Evolutionary conservation across 2,329 filamentous ascomycete genomes (phyloP), one percentile per base, ranked within the genome.

Genomic region (Podosphaera xanthii): DNA sequence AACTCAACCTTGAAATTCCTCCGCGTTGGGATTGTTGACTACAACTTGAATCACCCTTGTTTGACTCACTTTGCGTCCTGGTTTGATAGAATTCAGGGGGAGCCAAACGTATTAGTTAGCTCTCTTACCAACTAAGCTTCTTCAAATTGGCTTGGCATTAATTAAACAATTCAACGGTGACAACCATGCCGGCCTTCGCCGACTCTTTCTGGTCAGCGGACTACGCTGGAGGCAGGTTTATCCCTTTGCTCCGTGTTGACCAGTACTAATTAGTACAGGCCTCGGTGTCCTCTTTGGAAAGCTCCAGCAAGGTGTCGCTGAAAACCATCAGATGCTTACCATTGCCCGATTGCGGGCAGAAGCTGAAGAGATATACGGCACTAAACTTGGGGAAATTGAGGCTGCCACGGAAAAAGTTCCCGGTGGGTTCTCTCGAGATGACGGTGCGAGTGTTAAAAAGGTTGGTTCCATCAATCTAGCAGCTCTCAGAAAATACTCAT

Each of bases 201-300:
- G 88, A 91, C 74, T 95, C 90, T 57, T 97, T 98, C 75, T 98
- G 92, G 92, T 95, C 92, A 62, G 81, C 82, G 70, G 92, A 98
- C 78, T 97, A 97, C 77, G 91, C 91, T 70, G 89, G 87, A 76
- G 90, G 86, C 86, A 74, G 71, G 61, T 36, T 53, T 40, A 49
- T 7, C 34, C 38, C 31, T 22, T 35, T 14, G 49, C 2, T 8
- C 38, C 55, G 38, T 55, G n/a, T 12, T 12, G 22, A 54, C 8
- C 59, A 9, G 30, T 36, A n/a, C 55, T 44, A 44, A 57, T 46
- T 53, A 35, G 12, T 12, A 31, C 38, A 84, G 82, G 92, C 63
- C 80, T 98, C 64, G 90, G 91, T 59, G 89, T 97, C 64, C 80
- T 98, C 64, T 98, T 97, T 69, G 83, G 83, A 71, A 98, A 98